Conservation (phyloP, 2,329 filamentous ascomycete species). For the Trichoderma polysporum region DNA sequence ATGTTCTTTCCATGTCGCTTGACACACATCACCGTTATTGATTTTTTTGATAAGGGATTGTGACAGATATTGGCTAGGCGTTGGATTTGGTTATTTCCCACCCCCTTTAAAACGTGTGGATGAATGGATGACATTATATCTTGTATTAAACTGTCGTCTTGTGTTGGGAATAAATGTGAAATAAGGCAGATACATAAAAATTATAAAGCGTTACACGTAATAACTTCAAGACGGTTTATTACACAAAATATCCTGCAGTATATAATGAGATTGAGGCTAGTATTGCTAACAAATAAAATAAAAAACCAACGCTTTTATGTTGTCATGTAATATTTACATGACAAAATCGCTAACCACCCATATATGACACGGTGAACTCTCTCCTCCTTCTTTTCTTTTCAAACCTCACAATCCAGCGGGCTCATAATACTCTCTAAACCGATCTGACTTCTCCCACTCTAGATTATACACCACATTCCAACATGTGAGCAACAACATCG, state of each 20-base stretch:
- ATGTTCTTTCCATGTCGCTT: not conserved
- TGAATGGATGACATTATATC: not conserved
- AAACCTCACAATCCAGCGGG: slow-evolving; percentile 40
- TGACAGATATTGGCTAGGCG: not conserved
- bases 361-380: not conserved
- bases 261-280: not conserved
- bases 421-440: slow-evolving; percentile 71
- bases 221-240: not conserved
- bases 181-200: not conserved
- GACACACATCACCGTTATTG: not conserved
- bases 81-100: not conserved
- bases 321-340: not conserved
- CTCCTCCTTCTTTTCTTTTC: not conserved
- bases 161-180: not conserved
- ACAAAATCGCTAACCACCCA: not conserved
- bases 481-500: slow-evolving; percentile 73
- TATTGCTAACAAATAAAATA: not conserved
- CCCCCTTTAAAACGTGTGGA: not conserved
- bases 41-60: not conserved
- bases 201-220: not conserved
- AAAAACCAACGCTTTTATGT: not conserved
- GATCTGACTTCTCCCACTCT: slow-evolving; percentile 60
- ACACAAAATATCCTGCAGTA: not conserved
- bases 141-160: not conserved
- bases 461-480: slow-evolving; percentile 72